A percentile compares a stretch with the other conserved stretches of the same genome.
Conservation (phyloP, 805 yeast species). For the Myxozyma geophila region DNA sequence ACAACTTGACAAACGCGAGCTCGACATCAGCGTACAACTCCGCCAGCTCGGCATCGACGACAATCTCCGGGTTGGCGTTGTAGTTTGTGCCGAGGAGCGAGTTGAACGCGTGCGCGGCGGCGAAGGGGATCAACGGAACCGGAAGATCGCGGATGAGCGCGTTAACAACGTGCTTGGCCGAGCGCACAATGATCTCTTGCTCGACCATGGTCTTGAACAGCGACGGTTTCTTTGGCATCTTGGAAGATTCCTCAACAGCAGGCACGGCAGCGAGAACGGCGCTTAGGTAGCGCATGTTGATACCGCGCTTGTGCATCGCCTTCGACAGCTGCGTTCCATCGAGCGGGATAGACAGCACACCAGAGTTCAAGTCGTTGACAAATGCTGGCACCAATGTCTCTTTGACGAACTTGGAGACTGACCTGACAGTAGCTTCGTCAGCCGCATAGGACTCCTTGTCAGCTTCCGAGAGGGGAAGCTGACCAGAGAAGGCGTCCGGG, state of each 20-base stretch:
- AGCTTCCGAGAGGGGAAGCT: slow-evolving; percentile 46
- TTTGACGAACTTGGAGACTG: slow-evolving; percentile 66
- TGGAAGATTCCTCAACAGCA: slow-evolving; percentile 39
- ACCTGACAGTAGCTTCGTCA: slow-evolving; percentile 71
- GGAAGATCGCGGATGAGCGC: slow-evolving; percentile 54
- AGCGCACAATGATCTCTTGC: slow-evolving; percentile 80
- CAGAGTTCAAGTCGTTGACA: slow-evolving; percentile 58
- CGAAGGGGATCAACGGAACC: slow-evolving; percentile 57
- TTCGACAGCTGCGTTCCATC: slow-evolving; percentile 79
- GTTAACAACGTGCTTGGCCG: slow-evolving; percentile 74
- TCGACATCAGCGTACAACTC: slow-evolving; percentile 48
- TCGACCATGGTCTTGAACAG: slow-evolving; percentile 52
- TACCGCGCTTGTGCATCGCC: slow-evolving; percentile 76
- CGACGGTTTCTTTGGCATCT: slow-evolving; percentile 45
- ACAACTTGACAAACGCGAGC: slow-evolving; percentile 52
- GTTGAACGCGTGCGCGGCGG: slow-evolving; percentile 74
- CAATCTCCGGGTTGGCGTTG: slow-evolving; percentile 50
- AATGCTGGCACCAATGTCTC: slow-evolving; percentile 65
- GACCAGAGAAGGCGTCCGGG: slow-evolving; percentile 71
- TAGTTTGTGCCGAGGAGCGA: slow-evolving; percentile 61
- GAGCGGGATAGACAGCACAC: slow-evolving; percentile 63
- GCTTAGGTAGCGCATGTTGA: slow-evolving; percentile 88
- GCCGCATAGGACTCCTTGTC: slow-evolving; percentile 47
- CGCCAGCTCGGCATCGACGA: slow-evolving; percentile 44
- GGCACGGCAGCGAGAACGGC: slow-evolving; percentile 27